Conservation (phyloP, 305 asterid species). For the Solanum hybrid region DNA sequence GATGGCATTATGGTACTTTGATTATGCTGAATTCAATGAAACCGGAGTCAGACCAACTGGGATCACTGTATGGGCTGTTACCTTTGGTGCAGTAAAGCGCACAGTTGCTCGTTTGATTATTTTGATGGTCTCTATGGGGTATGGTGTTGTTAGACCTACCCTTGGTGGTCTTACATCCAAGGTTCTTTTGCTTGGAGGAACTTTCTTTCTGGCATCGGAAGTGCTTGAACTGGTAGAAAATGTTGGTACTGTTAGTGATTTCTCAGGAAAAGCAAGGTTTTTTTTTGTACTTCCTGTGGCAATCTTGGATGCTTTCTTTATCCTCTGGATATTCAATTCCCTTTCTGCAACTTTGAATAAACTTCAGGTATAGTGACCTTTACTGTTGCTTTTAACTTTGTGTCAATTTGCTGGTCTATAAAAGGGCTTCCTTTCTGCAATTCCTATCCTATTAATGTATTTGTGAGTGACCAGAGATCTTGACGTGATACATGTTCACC, state of each 20-base stretch:
- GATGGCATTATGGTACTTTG: slow-evolving; percentile 94
- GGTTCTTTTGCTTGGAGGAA: slow-evolving; percentile 81
- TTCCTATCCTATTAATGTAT: neutral
- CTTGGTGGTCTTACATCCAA: slow-evolving; percentile 88
- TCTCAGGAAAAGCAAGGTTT: slow-evolving; percentile 79
- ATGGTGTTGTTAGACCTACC: slow-evolving; percentile 93
- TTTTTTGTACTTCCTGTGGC: slow-evolving; percentile 85
- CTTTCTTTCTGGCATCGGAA: slow-evolving; percentile 79
- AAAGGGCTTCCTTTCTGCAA: neutral
- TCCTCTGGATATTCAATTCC: slow-evolving; percentile 88
- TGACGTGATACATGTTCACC: neutral
- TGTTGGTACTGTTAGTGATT: slow-evolving; percentile 81
- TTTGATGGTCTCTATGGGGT: slow-evolving; percentile 92
- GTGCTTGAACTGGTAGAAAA: slow-evolving; percentile 80
- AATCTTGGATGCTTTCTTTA: slow-evolving; percentile 85
- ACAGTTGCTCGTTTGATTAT: slow-evolving; percentile 69
- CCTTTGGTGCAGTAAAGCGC: slow-evolving; percentile 80
- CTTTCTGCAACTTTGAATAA: slow-evolving; percentile 78
- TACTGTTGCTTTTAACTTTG: neutral
- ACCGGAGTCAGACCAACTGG: slow-evolving; percentile 80
- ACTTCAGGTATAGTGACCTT: slow-evolving; percentile 67
- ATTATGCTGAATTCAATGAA: slow-evolving; percentile 81
- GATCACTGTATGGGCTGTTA: slow-evolving; percentile 86
- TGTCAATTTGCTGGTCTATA: neutral
- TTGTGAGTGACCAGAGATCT: neutral